Conservation (phyloP, 2,329 filamentous ascomycete genomes). For the Cytospora piceicola region DNA sequence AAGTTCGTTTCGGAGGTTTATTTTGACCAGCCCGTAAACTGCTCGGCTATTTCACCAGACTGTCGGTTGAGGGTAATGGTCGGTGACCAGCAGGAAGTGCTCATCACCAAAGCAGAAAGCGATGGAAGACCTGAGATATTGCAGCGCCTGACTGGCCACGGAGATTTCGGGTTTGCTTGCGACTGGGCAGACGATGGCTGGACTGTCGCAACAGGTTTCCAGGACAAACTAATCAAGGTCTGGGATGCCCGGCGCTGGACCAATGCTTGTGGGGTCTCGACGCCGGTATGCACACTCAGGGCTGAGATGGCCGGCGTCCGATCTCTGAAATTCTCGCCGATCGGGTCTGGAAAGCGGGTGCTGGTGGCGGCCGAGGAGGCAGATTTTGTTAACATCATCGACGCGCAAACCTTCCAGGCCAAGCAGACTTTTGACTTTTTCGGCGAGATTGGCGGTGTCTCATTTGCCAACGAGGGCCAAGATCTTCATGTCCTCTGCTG, state of each 20-base stretch:
- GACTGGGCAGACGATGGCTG: constrained; percentile 80
- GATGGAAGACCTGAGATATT: constrained; percentile 52
- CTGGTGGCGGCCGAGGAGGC: constrained; percentile 77
- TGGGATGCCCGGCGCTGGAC: constrained; percentile 77
- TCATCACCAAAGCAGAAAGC: constrained; percentile 71
- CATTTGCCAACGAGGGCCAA: constrained; percentile 68
- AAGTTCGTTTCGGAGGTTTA: constrained; percentile 56
- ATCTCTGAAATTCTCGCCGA: constrained; percentile 71
- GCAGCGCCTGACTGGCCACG: constrained; percentile 64
- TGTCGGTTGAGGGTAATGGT: constrained; percentile 73
- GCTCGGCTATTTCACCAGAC: constrained; percentile 72
- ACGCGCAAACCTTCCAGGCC: constrained; percentile 65
- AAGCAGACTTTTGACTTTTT: constrained; percentile 76
- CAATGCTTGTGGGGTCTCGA: constrained; percentile 52
- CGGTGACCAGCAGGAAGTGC: constrained; percentile 67
- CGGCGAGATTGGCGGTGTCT: constrained; percentile 72
- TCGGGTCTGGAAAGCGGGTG: constrained; percentile 67
- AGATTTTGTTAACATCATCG: constrained; percentile 72
- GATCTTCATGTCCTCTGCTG: constrained; percentile 71
- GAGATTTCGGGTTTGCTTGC: constrained; percentile 75
- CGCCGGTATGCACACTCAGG: constrained; percentile 58
- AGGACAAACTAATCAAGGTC: constrained; percentile 73
- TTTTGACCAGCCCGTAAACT: constrained; percentile 71
- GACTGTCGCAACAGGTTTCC: constrained; percentile 75
- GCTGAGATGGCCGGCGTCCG: constrained; percentile 72